Evolutionary conservation across 176 grass and related monocot genomes (phyloP).

Genomic region (Bolboschoenus planiculmis): DNA sequence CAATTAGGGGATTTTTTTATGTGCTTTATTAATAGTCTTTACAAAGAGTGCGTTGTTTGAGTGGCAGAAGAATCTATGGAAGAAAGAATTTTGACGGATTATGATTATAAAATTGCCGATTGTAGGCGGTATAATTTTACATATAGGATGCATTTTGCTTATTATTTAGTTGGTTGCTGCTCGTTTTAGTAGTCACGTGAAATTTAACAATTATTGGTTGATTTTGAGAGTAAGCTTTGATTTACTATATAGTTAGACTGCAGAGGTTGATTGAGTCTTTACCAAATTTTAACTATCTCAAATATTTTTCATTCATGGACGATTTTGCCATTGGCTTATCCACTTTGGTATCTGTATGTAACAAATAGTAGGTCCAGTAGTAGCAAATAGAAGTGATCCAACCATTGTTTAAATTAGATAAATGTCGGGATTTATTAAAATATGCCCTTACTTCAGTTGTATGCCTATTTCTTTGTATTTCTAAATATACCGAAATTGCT

Average conservation of each 20-base stretch:
- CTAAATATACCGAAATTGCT: background rate
- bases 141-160: background rate
- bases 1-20: background rate
- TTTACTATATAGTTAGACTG: background rate
- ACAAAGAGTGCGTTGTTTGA: background rate
- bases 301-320: background rate
- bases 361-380: background rate
- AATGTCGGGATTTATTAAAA: background rate
- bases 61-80: background rate
- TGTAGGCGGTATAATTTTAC: background rate
- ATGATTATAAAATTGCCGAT: background rate
- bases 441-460: background rate
- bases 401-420: background rate
- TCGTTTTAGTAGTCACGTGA: background rate
- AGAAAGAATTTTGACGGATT: background rate
- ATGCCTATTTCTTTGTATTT: background rate
- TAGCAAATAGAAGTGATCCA: background rate
- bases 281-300: background rate
- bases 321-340: background rate
- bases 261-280: background rate
- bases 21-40: background rate
- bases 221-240: background rate
- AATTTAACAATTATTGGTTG: background rate
- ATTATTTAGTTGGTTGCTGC: background rate
- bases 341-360: background rate